Base-by-base conservation (phyloP, 1,284 basidiomycete genomes). In the Apiotrichum domesticum region DNA sequence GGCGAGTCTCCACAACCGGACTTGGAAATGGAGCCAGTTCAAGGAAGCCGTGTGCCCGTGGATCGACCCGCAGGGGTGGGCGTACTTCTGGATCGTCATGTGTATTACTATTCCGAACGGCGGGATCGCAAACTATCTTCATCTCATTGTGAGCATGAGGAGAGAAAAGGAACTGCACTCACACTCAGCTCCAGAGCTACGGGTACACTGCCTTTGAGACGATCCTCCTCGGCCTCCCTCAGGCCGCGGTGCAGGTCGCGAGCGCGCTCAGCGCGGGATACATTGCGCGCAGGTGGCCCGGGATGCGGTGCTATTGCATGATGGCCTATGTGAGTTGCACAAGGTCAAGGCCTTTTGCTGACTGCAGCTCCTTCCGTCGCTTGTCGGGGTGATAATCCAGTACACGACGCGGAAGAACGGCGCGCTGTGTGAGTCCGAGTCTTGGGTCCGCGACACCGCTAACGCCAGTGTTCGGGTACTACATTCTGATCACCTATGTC, bases 1-100 rank as follows among this genome's bases (percentile, higher is more conserved):
- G 61, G 60, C 64, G 29, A 65, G 65, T 35, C 54, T 74, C 39
- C 61, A 61, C 13, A 64, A 56, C 54, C 64, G 64, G 33, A 50
- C 54, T n/a, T 66, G 70, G 67, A 71, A 71, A 57, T 70, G 72
- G 67, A 53, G 57, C 35, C 70, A 72, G 47, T 65, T 68, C 29
- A 54, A 59, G 11, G 72, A 74, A 53, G 70, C 68, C 11, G 51
- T 71, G 11, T 58, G 37, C 29, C 66, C 67, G 2, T 70, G 67
- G 67, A 63, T 58, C 45, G 67, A 68, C 51, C 65, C 66, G 1
- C 67, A 67, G 59, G 64, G 63, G 3, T 65, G 67, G 61, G 53
- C 51, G n/a, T 59, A 63, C 43, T 41, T 58, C 29, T 21, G 8
- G 15, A 59, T 58, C 44, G 42, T 59, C 35, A n/a, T 58, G 44